Base-by-base conservation (phyloP, 2,329 filamentous ascomycete genomes). In the Pleoardoris graminearum region DNA sequence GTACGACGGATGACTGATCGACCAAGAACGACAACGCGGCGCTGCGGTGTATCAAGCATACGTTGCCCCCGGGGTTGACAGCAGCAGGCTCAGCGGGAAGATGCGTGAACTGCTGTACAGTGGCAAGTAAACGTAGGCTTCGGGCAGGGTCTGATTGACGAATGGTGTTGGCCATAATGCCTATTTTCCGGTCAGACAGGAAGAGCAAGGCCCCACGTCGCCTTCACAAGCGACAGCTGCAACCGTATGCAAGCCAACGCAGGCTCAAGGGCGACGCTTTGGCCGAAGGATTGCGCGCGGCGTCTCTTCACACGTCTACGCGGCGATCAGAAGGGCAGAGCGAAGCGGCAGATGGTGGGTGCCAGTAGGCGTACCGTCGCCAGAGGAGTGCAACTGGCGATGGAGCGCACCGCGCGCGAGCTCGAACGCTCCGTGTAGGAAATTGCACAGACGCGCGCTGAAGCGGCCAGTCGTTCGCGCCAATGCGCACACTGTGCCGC, bases 1-100 rank as follows among this genome's bases (percentile, higher is more conserved):
- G n/a, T n/a, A n/a, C n/a, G n/a, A 19, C 23, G 37, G 19, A 38
- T 48, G 25, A 37, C 46, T 50, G 53, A 25, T 41, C 35, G 44
- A 37, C 27, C 44, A 39, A 21, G 29, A 25, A 37, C 33, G 33
- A 19, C 14, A n/a, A 8, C 11, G 17, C 19, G 3, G 23, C 1
- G 30, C 7, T 30, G 32, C 23, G 10, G 21, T 36, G 33, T 36
- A 41, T 25, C 25, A 21, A 12, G 21, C 25, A 22, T 21, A 37
- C 30, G 14, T 35, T n/a, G 27, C 30, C 10, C 16, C 29, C n/a
- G n/a, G 21, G 22, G n/a, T 17, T 22, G n/a, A n/a, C n/a, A 19
- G 35, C 35, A 12, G 17, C n/a, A 14, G 19, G 33, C 44, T n/a
- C 19, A 52, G 44, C 37, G 45, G 44, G 43, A 52, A 25, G 27